Conservation (phyloP, 2,329 filamentous ascomycete species). For the Colletotrichum horii region DNA sequence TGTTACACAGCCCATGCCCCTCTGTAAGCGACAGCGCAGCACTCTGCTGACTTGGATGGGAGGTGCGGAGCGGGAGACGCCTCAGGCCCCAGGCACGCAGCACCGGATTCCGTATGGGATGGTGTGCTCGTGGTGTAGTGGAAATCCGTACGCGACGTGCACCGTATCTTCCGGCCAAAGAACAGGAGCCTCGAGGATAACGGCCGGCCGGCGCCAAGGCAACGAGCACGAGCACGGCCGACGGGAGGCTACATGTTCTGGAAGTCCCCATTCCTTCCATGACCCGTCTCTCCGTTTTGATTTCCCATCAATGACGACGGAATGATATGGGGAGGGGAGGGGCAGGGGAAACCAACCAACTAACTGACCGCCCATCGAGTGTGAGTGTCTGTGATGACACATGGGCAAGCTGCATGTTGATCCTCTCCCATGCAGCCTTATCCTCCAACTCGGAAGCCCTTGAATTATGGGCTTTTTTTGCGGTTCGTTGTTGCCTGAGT, state of each 20-base stretch:
- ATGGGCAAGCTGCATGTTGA: slow-evolving; percentile 10
- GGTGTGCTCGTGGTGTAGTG: not conserved
- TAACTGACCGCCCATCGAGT: not conserved
- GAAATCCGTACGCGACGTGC: not conserved
- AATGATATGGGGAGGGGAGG: not conserved
- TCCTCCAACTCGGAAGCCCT: slow-evolving; percentile 3
- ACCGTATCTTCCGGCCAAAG: not conserved
- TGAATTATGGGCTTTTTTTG: not conserved
- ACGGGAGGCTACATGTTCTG: not conserved
- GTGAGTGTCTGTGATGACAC: slow-evolving; percentile 13
- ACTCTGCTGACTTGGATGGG: slow-evolving; percentile 1
- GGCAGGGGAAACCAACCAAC: not conserved
- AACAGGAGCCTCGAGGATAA: not conserved
- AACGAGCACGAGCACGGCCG: not conserved
- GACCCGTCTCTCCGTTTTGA: not conserved
- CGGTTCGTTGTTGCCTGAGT: not conserved
- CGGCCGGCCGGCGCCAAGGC: not conserved
- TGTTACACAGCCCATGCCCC: not conserved
- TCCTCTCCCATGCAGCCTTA: slow-evolving; percentile 20
- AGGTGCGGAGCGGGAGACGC: slow-evolving; percentile 12
- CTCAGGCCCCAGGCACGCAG: not conserved
- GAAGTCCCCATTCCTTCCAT: not conserved
- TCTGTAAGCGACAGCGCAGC: slow-evolving; percentile 4
- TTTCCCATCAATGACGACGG: not conserved
- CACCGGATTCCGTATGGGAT: not conserved